These are phyloP conservation scores for Lactarius evosmus DNA, from an alignment of 768 basidiomycete genomes.

Conservation along the genomic window DNA sequence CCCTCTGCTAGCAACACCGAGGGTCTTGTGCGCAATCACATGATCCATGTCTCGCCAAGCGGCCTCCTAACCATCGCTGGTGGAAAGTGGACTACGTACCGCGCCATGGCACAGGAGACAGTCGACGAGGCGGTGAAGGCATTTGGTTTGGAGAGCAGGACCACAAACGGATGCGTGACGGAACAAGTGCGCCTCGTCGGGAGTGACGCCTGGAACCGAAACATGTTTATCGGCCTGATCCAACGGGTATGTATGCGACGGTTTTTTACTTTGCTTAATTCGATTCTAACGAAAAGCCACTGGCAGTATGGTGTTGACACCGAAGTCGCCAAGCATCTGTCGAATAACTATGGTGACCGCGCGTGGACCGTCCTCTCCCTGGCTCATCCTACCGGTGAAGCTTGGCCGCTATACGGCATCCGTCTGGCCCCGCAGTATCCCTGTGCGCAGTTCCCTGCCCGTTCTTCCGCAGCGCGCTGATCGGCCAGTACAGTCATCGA, in stretches of 20 bases:
- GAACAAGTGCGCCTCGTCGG: conserved; percentile 81
- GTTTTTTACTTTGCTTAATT: neutral
- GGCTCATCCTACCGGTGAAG: conserved; percentile 68
- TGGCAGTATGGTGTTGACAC: conserved; percentile 81
- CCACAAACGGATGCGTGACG: conserved; percentile 68
- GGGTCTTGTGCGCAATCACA: conserved; percentile 87
- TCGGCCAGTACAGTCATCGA: conserved; percentile 62
- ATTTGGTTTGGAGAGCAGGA: conserved; percentile 59
- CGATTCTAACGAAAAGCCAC: neutral
- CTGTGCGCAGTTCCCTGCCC: conserved; percentile 44
- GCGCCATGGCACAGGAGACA: conserved; percentile 93
- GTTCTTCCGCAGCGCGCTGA: neutral
- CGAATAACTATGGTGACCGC: conserved; percentile 93
- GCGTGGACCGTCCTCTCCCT: conserved; percentile 92
- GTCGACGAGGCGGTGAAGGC: conserved; percentile 82
- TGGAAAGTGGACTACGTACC: conserved; percentile 99
- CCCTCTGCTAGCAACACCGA: conserved; percentile 74
- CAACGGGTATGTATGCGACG: conserved; percentile 60
- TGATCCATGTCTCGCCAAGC: conserved; percentile 77
- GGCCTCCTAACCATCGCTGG: conserved; percentile 93
- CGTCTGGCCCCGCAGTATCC: conserved; percentile 71
- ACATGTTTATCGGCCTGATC: conserved; percentile 95
- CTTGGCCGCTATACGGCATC: conserved; percentile 85
- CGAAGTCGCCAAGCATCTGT: conserved; percentile 89
- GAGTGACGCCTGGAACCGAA: conserved; percentile 89